Evolutionary conservation across 768 basidiomycete genomes (phyloP), one percentile per base, ranked within the genome.

Genomic region (Suillus ampliporus): DNA sequence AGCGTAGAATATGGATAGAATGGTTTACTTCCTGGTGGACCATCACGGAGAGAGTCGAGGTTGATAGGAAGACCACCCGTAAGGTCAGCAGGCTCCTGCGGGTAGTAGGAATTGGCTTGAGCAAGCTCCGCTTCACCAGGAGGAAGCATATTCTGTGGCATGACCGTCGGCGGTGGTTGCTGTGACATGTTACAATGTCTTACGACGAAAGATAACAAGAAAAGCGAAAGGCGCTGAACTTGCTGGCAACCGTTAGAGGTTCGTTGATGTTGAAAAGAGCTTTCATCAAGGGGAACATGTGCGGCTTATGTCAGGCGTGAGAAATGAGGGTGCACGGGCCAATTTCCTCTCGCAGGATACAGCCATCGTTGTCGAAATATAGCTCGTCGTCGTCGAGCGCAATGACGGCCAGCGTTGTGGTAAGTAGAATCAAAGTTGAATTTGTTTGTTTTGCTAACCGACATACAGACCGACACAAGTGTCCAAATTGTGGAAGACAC

Each of bases 1-100:
- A 95, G 86, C 38, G 92, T 95, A 4, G 92, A 94, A 72, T 95
- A 95, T 3, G 92, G 93, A 71, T 95, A 95, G 71, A 94, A 94
- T 7, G 92, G 92, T 74, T 95, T 95, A 73, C 87, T 92, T 52
- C 93, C 92, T 8, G 93, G 91, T 3, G 92, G 93, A 0, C 93
- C 92, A 71, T 95, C 92, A 58, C 92, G 83, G 61, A 94, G 81
- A 4, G 92, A 94, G 75, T 93, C 91, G 28, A 94, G 88, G 71
- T 91, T 94, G 71, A 94, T 91, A 57, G 92, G 92, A 37, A 93
- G 82, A 26, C 91, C 91, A 26, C 92, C 91, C 9, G 91, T 91
- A 64, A 93, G 83, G 80, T 94, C 91, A 71, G 83, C 88, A 65
- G 89, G 88, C 65, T 84, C 84, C 43, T 90, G 90, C 57, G 91